These are phyloP conservation scores for Myriosclerotinia duriaeana DNA, from an alignment of 2,329 filamentous ascomycete species.

Conservation along the genomic window DNA sequence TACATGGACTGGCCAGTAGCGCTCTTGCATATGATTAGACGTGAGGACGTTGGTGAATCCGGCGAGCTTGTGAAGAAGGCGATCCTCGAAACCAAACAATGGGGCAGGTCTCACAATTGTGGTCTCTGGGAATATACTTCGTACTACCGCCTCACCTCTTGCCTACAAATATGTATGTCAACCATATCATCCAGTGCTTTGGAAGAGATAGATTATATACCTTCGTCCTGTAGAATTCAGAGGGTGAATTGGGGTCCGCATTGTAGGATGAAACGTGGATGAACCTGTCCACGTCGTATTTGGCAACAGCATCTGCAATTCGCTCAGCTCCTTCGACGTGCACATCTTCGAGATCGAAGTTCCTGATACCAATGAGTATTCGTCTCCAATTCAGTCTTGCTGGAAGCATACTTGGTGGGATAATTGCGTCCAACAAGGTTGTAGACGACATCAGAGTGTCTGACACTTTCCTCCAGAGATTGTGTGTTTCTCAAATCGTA, in stretches of 20 bases:
- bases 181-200: background rate
- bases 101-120: conserved; percentile 94
- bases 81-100: conserved; percentile 93
- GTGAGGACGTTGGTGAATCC: conserved; percentile 79
- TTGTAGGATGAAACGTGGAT: conserved; percentile 97
- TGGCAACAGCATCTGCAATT: conserved; percentile 90
- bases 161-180: conserved; percentile 50
- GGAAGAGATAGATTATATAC: conserved; percentile 35
- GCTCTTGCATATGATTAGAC: conserved; percentile 89
- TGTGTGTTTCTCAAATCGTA: conserved; percentile 91
- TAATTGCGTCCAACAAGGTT: conserved; percentile 94
- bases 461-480: conserved; percentile 93
- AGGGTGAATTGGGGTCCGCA: conserved; percentile 73
- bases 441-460: conserved; percentile 96
- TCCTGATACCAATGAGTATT: conserved; percentile 56
- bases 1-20: conserved; percentile 88
- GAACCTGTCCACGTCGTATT: conserved; percentile 96
- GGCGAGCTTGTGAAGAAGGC: conserved; percentile 82
- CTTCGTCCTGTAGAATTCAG: conserved; percentile 92
- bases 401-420: conserved; percentile 75
- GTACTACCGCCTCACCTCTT: conserved; percentile 76
- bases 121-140: conserved; percentile 91
- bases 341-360: conserved; percentile 90
- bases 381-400: background rate
- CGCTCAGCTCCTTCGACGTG: conserved; percentile 90